phyloP scores from a whole-genome alignment of 2,329 filamentous ascomycete species.

The Ceratocystis harringtonii region DNA sequence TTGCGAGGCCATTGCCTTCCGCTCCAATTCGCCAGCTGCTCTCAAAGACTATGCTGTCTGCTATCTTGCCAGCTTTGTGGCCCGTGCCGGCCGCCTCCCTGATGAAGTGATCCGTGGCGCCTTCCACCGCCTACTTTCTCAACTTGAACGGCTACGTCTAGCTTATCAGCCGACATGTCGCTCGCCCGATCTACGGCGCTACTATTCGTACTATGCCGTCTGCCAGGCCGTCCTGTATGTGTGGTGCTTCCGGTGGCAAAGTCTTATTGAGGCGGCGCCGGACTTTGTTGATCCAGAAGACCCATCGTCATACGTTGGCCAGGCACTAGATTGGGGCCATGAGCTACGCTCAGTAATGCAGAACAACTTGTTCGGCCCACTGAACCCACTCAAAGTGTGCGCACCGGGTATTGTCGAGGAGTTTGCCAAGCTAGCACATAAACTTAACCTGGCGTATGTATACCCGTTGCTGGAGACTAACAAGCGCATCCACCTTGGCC shows the following conservation, averaged over 20 bases:
- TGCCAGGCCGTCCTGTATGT: slow-evolving; percentile 87
- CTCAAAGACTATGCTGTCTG: slow-evolving; percentile 73
- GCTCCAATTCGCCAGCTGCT: slow-evolving; percentile 54
- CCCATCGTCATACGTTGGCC: slow-evolving; percentile 43
- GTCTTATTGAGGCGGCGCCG: slow-evolving; percentile 53
- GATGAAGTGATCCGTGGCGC: slow-evolving; percentile 64
- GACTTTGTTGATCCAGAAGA: slow-evolving; percentile 49
- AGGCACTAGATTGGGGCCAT: slow-evolving; percentile 65
- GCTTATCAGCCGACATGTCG: slow-evolving; percentile 59
- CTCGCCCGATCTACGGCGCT: slow-evolving; percentile 72
- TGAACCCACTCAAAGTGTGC: slow-evolving; percentile 93
- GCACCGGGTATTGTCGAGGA: slow-evolving; percentile 79
- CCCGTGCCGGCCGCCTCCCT: slow-evolving; percentile 70
- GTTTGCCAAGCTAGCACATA: slow-evolving; percentile 75
- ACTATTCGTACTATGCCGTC: slow-evolving; percentile 71
- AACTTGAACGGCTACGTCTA: slow-evolving; percentile 60
- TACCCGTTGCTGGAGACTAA: slow-evolving; percentile 81
- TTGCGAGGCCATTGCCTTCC: slow-evolving; percentile 24
- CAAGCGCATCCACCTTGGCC: slow-evolving; percentile 69
- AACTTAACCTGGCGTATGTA: slow-evolving; percentile 78
- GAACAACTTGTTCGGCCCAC: slow-evolving; percentile 66
- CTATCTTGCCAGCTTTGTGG: slow-evolving; percentile 89
- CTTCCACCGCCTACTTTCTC: slow-evolving; percentile 61
- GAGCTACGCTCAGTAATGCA: slow-evolving; percentile 59
- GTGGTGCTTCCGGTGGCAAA: slow-evolving; percentile 95